phyloP scores from a whole-genome alignment of 176 grass and related monocot species.

The Zoysia pacifica region DNA sequence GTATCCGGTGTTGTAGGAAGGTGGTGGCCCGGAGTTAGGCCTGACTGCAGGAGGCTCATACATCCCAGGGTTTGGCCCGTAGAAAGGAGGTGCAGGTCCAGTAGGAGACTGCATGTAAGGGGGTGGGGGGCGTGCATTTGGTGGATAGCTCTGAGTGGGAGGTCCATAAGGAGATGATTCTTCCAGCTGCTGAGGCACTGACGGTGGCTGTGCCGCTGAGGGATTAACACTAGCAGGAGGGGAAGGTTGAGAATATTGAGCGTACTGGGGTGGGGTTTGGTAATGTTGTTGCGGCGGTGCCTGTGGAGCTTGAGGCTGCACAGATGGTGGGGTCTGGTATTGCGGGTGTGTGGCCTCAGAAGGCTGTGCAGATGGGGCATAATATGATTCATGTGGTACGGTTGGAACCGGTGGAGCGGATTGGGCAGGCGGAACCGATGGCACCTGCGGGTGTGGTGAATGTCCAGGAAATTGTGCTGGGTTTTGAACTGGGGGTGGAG shows the following conservation, averaged over 20 bases:
- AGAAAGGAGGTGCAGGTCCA: slow-evolving; percentile 57
- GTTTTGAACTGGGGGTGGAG: slow-evolving; percentile 46
- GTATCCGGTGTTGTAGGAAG: slow-evolving; percentile 58
- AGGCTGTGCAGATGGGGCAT: slow-evolving; percentile 47
- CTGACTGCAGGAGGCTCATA: slow-evolving; percentile 54
- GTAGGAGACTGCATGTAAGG: slow-evolving; percentile 59
- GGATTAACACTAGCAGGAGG: slow-evolving; percentile 45
- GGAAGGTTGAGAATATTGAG: slow-evolving; percentile 57
- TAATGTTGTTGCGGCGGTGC: slow-evolving; percentile 39
- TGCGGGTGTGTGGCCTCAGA: slow-evolving; percentile 58
- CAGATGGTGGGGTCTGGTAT: slow-evolving; percentile 48
- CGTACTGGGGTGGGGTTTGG: slow-evolving; percentile 49
- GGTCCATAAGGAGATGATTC: slow-evolving; percentile 56
- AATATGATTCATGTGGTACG: slow-evolving; percentile 53
- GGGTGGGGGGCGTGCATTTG: slow-evolving; percentile 43
- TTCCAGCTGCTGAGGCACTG: slow-evolving; percentile 52
- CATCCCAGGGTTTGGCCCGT: slow-evolving; percentile 56
- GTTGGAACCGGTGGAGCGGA: slow-evolving; percentile 30
- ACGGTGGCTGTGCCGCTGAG: slow-evolving; percentile 40
- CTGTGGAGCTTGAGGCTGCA: slow-evolving; percentile 30
- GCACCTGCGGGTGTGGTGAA: slow-evolving; percentile 48
- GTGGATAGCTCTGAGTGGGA: slow-evolving; percentile 59
- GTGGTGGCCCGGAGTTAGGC: slow-evolving; percentile 49
- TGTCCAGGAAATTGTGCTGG: slow-evolving; percentile 48
- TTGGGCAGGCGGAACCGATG: slow-evolving; percentile 36